phyloP scores from a whole-genome alignment of 352 stramenopile genomes.

The Phytophthora quininea region DNA sequence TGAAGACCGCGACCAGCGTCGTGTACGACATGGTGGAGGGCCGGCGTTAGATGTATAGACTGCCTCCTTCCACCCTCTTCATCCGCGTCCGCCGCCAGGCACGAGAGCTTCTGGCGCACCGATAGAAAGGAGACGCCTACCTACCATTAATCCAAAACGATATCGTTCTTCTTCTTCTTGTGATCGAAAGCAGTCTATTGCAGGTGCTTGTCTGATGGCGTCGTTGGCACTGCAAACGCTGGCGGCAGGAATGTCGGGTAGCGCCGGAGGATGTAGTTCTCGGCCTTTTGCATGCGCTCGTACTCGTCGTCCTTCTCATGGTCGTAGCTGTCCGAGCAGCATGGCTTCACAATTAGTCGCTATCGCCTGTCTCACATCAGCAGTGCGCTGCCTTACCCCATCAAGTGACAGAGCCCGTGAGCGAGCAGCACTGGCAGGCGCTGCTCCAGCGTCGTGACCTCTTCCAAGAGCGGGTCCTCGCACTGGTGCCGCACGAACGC shows the following conservation, averaged over 20 bases:
- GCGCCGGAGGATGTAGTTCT: constrained; percentile 64
- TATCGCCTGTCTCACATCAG: not conserved
- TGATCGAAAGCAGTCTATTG: constrained; percentile 12
- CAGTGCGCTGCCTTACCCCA: constrained; percentile 50
- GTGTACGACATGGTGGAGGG: constrained; percentile 83
- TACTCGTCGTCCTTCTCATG: constrained; percentile 82
- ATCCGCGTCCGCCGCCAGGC: constrained; percentile 8
- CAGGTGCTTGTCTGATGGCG: constrained; percentile 7
- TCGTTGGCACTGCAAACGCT: constrained; percentile 17
- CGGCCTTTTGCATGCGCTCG: constrained; percentile 75
- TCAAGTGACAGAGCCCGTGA: constrained; percentile 82
- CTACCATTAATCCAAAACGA: constrained; percentile 16
- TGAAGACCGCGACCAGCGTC: constrained; percentile 87
- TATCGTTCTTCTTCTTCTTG: constrained; percentile 1
- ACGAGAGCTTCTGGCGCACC: constrained; percentile 18
- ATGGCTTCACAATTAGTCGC: constrained; percentile 12
- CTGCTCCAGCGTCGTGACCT: constrained; percentile 63
- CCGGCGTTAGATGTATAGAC: constrained; percentile 26
- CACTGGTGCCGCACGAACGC: constrained; percentile 82
- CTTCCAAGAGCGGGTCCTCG: constrained; percentile 56
- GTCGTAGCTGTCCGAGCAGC: constrained; percentile 60
- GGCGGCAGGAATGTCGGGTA: constrained; percentile 58
- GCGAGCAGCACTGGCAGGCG: constrained; percentile 77
- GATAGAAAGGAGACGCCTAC: constrained; percentile 25
- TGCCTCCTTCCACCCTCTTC: constrained; percentile 9